Percentiles rank a stretch among this genome's conserved stretches.
These are phyloP conservation scores for Pythium plurisporium DNA, from an alignment of 352 stramenopile genomes.

Conservation along the genomic window DNA sequence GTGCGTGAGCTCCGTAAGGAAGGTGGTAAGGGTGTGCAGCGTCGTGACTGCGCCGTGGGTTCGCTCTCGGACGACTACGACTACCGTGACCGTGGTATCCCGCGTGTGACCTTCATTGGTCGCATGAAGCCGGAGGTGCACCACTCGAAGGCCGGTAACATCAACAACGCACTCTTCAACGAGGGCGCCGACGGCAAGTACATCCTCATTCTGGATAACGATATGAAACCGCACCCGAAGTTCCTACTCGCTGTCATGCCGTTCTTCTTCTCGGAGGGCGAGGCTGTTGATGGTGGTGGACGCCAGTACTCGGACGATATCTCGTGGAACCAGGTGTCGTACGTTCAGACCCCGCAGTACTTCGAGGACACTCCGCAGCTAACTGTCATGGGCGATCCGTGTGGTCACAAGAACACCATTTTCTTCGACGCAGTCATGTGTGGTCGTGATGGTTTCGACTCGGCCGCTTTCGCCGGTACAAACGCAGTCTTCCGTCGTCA, in stretches of 20 bases:
- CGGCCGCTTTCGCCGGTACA: constrained; percentile 82
- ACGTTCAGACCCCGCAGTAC: constrained; percentile 89
- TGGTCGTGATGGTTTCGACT: constrained; percentile 86
- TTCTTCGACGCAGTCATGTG: constrained; percentile 89
- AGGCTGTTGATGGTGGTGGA: constrained; percentile 76
- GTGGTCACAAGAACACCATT: constrained; percentile 88
- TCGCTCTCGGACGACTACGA: constrained; percentile 88
- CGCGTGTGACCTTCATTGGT: constrained; percentile 82
- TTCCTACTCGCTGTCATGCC: constrained; percentile 81
- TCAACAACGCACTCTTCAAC: constrained; percentile 90
- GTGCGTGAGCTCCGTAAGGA: constrained; percentile 82
- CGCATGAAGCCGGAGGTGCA: constrained; percentile 87
- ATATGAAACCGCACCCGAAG: constrained; percentile 90
- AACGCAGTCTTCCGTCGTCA: constrained; percentile 88
- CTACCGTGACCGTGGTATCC: constrained; percentile 85
- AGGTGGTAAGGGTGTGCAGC: constrained; percentile 72
- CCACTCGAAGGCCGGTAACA: constrained; percentile 91
- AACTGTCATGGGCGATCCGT: constrained; percentile 82
- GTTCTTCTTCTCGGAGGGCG: constrained; percentile 88
- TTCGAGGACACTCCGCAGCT: constrained; percentile 85
- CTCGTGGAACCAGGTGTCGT: constrained; percentile 87
- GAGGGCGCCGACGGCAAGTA: constrained; percentile 87
- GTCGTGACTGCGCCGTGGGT: constrained; percentile 80
- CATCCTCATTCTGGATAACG: constrained; percentile 89
- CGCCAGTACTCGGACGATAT: constrained; percentile 88